Conservation (phyloP, 2,329 filamentous ascomycete species). For the Blumeria hordei region DNA sequence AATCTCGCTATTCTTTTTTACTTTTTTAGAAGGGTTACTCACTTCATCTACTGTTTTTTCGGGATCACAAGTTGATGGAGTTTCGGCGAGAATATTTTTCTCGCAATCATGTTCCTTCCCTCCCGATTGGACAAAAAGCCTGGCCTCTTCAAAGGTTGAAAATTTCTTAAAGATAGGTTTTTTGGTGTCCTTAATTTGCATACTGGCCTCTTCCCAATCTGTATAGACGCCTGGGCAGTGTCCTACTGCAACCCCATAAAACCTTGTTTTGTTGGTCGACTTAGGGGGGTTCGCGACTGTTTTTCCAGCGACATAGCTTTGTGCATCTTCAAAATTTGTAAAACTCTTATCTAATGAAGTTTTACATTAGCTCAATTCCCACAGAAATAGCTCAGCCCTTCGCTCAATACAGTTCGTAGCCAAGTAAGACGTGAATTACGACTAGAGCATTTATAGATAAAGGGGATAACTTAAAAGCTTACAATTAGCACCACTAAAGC, state of each 20-base stretch:
- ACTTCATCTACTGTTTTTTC: conserved; percentile 6
- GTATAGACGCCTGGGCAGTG: conserved; percentile 32
- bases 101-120: conserved; percentile 10
- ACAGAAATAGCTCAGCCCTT: neutral
- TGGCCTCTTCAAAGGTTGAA: conserved; percentile 42
- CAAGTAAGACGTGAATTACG: neutral
- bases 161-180: conserved; percentile 50
- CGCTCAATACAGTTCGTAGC: neutral
- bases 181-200: conserved; percentile 51
- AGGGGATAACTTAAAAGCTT: conserved; percentile 16
- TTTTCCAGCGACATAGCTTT: conserved; percentile 46
- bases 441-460: neutral
- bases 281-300: conserved; percentile 12
- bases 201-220: conserved; percentile 43
- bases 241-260: conserved; percentile 38
- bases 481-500: conserved; percentile 43
- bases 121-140: conserved; percentile 40
- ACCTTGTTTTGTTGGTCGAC: conserved; percentile 18
- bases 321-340: conserved; percentile 45
- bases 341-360: conserved; percentile 54
- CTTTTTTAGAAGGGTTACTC: neutral
- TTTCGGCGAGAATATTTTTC: neutral
- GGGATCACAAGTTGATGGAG: neutral
- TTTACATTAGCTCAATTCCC: neutral
- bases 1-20: neutral